Evolutionary conservation across 352 stramenopile species (phyloP), one percentile per base, ranked within the genome.

Genomic region (Globisporangium radiosum): DNA sequence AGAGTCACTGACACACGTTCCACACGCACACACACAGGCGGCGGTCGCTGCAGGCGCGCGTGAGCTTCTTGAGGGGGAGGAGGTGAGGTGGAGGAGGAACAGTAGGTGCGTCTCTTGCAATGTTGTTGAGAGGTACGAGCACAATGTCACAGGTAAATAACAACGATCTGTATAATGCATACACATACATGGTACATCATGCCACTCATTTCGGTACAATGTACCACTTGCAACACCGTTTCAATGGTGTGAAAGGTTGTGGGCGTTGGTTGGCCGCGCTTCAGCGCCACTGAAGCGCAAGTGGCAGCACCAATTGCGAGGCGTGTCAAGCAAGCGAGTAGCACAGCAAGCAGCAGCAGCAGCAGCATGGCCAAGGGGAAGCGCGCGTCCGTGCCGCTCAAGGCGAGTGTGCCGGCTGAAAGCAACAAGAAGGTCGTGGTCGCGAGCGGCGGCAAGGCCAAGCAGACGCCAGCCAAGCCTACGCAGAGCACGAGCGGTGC

Each of bases 341-440:
- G 13, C 14, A 19, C 50, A 45, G n/a, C 14, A 9, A 7, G 48
- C 25, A 47, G 43, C n/a, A 50, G 15, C 45, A 45, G 42, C 45
- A 56, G 5, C 6, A 61, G 13, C 38, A 67, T 67, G 62, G 62
- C 56, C 43, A 62, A 63, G 50, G 52, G 56, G 11, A 67, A 63
- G 51, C 44, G 49, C 37, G 36, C 56, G 52, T 56, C 49, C 39
- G 45, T 59, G 56, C 62, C 62, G 51, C 45, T 67, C 19, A 67
- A 67, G 62, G 62, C 62, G 44, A 67, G 52, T 40, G 56, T 63
- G 15, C 62, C 62, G 7, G 47, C 56, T 4, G 56, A 59, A 15
- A 63, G 62, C 56, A 67, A 63, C 33, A 67, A 67, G 56, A 67
- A 67, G 54, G 48, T 47, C n/a, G 47, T 57, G 15, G 47, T 66